Evolutionary conservation across 305 asterid species (phyloP).

Genomic region (Stenogyne calaminthoides): DNA sequence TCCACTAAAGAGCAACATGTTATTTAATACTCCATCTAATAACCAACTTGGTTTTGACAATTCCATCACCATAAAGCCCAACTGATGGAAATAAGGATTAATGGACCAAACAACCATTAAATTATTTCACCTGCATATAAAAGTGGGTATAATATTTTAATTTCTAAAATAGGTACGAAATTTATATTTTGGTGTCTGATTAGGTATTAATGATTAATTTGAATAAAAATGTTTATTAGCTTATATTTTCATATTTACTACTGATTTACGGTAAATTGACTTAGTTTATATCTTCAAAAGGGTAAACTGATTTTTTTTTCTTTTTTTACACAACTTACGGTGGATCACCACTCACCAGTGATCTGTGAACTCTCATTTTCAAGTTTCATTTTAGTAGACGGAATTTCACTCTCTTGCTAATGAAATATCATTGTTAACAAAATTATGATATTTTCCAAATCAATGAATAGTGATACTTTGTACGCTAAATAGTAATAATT

Average conservation of each 20-base stretch:
- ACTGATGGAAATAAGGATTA: background rate
- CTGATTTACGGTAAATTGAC: too few relatives aligned
- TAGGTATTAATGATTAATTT: background rate
- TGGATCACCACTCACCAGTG: too few relatives aligned
- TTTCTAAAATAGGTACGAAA: background rate
- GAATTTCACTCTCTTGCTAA: too few relatives aligned
- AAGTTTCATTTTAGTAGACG: too few relatives aligned
- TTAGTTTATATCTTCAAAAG: background rate
- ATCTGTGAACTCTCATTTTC: too few relatives aligned
- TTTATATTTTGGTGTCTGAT: background rate
- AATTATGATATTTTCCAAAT: too few relatives aligned
- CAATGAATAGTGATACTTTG: too few relatives aligned
- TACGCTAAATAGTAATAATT: too few relatives aligned
- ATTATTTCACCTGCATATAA: background rate
- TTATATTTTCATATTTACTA: background rate
- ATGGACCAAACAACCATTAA: background rate
- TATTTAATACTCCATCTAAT: background rate
- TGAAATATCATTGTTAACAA: too few relatives aligned
- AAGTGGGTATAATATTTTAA: background rate
- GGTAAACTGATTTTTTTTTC: background rate
- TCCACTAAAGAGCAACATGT: conserved; percentile 41
- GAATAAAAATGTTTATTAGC: background rate
- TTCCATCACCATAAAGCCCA: background rate
- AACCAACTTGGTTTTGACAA: background rate
- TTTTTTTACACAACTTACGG: too few relatives aligned